Percentiles rank a stretch among this genome's conserved stretches.
These are phyloP conservation scores for Yamadazyma epiphylla DNA, from an alignment of 1,139 yeast genomes.

Conservation along the genomic window DNA sequence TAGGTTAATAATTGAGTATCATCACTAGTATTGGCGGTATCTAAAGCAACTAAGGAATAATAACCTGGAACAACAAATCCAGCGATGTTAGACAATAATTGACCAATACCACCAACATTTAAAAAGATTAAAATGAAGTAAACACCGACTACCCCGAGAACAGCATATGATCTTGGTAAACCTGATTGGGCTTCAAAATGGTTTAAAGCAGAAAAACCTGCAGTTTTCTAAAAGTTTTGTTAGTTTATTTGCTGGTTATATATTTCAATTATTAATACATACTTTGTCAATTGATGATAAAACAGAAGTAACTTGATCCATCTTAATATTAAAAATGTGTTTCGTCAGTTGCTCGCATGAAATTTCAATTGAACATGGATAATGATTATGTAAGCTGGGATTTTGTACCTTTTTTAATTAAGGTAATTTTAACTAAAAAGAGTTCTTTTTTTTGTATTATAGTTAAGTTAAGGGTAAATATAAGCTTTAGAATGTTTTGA, in stretches of 20 bases:
- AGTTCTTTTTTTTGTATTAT: too few relatives aligned
- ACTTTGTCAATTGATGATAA: constrained; percentile 14
- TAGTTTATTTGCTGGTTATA: constrained; percentile 4
- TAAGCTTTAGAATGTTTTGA: too few relatives aligned
- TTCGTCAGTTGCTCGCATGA: too few relatives aligned
- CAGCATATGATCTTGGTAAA: constrained; percentile 86
- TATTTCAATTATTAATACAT: constrained; percentile 7
- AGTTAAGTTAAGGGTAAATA: too few relatives aligned
- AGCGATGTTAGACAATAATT: constrained; percentile 85
- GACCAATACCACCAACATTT: constrained; percentile 92
- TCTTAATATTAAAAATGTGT: too few relatives aligned
- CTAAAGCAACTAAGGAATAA: constrained; percentile 80
- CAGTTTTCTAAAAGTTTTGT: constrained; percentile 9
- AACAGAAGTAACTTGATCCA: constrained; percentile 15
- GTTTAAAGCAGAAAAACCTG: constrained; percentile 9
- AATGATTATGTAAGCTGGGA: too few relatives aligned
- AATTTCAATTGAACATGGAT: too few relatives aligned
- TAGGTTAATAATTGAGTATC: constrained; percentile 87
- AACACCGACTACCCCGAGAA: constrained; percentile 56
- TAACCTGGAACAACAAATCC: constrained; percentile 91
- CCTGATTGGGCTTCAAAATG: constrained; percentile 65
- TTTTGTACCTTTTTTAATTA: too few relatives aligned
- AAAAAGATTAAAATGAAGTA: constrained; percentile 78
- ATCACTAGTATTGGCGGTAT: constrained; percentile 62
- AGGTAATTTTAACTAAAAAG: too few relatives aligned